Base-by-base conservation (phyloP, 1,284 basidiomycete genomes). In the Apiotrichum laibachii region DNA sequence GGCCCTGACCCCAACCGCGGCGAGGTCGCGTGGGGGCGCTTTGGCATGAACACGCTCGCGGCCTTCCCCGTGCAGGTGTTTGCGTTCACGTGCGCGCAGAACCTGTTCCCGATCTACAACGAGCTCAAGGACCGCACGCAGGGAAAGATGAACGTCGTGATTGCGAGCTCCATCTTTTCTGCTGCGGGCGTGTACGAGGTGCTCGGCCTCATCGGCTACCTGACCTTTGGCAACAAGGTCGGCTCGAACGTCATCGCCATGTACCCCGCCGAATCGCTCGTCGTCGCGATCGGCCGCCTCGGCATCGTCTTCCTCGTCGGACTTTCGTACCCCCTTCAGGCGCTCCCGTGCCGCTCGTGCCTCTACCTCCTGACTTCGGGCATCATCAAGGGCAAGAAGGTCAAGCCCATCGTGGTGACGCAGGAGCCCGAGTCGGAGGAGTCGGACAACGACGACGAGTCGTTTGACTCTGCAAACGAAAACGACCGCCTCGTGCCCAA, bases 51-150 rank as follows among this genome's bases (percentile, higher is more conserved):
- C 47, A 79, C 76, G 7, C 55, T 78, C 22, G 85, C 88, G 22
- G 92, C 85, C 33, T 92, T 92, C 80, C 95, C 92, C 0, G 91
- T 99, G 11, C 93, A 97, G 77, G 90, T 98, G 2, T 96, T 97
- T 78, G 90, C 91, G 11, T 94, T 88, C 73, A 94, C 92, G 6
- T 93, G 92, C 70, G 84, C 89, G 16, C 90, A 94, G 81, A 94
- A 95, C 71, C 79, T 94, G 37, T 93, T 93, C 78, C 90, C 93
- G 2, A 87, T 97, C 53, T 96, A 88, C 81, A 98, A 98, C 73
- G 96, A 99, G 78, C 83, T 99, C 35, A 82, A 83, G 64, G 81
- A 82, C 55, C 95, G 94, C 72, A 86, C 85, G 1, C 92, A 97
- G 74, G 70, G 78, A 48, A 84, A 90, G 43, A 88, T 97, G 84